Evolutionary conservation across 768 basidiomycete genomes (phyloP), one percentile per base, ranked within the genome.

Genomic region (Kwoniella shandongensis): DNA sequence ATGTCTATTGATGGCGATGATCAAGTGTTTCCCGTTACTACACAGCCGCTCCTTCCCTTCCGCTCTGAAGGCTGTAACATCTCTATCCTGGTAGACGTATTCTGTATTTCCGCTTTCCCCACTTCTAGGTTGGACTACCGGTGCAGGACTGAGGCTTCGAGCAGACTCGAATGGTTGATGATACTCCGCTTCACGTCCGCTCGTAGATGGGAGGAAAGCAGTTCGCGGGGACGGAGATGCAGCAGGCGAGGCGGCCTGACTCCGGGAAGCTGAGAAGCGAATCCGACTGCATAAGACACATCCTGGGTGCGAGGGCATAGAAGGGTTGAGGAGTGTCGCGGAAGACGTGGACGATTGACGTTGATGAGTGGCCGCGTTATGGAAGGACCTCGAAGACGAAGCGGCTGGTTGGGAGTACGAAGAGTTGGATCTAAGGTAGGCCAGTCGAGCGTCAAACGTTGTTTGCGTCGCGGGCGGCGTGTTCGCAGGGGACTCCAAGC

Each of bases 1-100:
- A 54, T 73, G 71, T 29, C 49, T 29, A 42, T 73, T 73, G 32
- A 70, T 18, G 13, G 70, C 66, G 8, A 67, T 54, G 4, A 73
- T 59, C 29, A 69, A 25, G 54, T 73, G 71, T 26, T 48, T 67
- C 23, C 66, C 71, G 8, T 59, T 67, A 12, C 40, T 20, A 22
- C 65, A 56, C 40, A 72, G 39, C 11, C 61, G 46, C 44, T 69
- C 70, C 20, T 65, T 69, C 10, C 70, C 70, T 15, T 42, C 53
- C 4, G 70, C 67, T 23, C 44, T 35, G 42, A 66, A 68, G 3
- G 69, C 41, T 1, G 65, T 67, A 17, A 72, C 60, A 29, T 72
- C 62, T 4, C 45, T 22, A 36, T 72, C 70, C n/a, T 58, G 42
- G 50, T 54, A 65, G 3, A 72, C 25, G 7, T 65, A 54, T n/a